Conservation (phyloP, 495 filamentous ascomycete genomes). For the Terfezia boudieri region DNA sequence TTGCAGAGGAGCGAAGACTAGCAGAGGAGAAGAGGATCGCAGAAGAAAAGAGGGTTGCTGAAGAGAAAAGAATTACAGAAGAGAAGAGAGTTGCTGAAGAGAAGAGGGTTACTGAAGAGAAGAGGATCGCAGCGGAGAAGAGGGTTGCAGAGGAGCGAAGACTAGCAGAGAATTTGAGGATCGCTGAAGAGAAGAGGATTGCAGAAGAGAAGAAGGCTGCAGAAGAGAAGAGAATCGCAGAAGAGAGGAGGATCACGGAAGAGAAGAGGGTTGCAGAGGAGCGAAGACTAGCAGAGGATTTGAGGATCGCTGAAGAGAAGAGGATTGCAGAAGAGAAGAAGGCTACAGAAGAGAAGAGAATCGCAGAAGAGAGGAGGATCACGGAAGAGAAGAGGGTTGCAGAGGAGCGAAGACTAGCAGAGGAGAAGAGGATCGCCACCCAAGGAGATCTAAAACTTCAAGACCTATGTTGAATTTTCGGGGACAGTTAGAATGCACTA, state of each 20-base stretch:
- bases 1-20: not conserved
- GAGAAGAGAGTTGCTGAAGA: not conserved
- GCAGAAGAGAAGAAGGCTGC: not conserved
- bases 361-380: not conserved
- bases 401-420: too few species aligned
- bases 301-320: not conserved
- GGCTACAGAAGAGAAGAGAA: not conserved
- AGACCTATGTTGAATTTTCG: too few species aligned
- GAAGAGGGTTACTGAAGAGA: not conserved
- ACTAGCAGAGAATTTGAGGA: too few species aligned
- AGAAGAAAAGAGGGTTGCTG: not conserved
- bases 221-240: not conserved
- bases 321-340: not conserved
- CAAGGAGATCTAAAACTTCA: too few species aligned
- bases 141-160: not conserved
- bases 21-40: not conserved
- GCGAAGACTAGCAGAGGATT: not conserved
- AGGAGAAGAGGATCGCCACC: not conserved
- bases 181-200: not conserved
- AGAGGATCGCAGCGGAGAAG: not conserved
- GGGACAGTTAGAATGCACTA: too few species aligned
- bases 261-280: not conserved
- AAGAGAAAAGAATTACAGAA: not conserved
- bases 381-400: not conserved
- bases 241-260: not conserved